Conservation (phyloP, 2,329 filamentous ascomycete species). For the Monosporascus sp. region DNA sequence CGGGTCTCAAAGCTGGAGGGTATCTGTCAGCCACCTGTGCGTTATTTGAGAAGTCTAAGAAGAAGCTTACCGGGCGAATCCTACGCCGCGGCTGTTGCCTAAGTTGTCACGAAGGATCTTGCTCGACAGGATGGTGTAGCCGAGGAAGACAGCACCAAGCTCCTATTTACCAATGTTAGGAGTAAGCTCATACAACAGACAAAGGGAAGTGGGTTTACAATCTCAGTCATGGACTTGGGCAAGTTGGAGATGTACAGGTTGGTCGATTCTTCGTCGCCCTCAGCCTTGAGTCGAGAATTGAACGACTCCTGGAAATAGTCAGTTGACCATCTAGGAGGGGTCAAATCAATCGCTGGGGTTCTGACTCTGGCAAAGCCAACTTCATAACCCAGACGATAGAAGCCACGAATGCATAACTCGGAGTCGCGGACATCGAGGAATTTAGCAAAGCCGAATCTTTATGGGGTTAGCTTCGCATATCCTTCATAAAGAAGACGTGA, state of each 20-base stretch:
- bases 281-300: conserved; percentile 95
- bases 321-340: conserved; percentile 10
- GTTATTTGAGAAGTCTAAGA: conserved; percentile 2
- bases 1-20: conserved; percentile 76
- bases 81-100: conserved; percentile 92
- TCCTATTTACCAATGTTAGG: conserved; percentile 43
- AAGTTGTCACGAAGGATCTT: conserved; percentile 90
- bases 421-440: conserved; percentile 84
- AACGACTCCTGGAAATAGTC: conserved; percentile 72
- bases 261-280: conserved; percentile 83
- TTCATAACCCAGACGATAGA: conserved; percentile 92
- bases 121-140: conserved; percentile 82
- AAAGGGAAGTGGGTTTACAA: conserved; percentile 42
- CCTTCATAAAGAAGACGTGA: not conserved
- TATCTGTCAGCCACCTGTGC: conserved; percentile 14
- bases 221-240: conserved; percentile 85
- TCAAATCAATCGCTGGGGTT: conserved; percentile 9
- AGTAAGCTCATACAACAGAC: conserved; percentile 5
- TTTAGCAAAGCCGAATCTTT: conserved; percentile 94
- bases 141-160: conserved; percentile 71
- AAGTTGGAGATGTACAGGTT: conserved; percentile 98
- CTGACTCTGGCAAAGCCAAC: conserved; percentile 90
- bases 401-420: conserved; percentile 92
- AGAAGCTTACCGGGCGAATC: conserved; percentile 78
- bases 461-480: conserved; percentile 21